Evolutionary conservation across 257 asterid genomes (phyloP).

Genomic region (Fraxinus americana): DNA sequence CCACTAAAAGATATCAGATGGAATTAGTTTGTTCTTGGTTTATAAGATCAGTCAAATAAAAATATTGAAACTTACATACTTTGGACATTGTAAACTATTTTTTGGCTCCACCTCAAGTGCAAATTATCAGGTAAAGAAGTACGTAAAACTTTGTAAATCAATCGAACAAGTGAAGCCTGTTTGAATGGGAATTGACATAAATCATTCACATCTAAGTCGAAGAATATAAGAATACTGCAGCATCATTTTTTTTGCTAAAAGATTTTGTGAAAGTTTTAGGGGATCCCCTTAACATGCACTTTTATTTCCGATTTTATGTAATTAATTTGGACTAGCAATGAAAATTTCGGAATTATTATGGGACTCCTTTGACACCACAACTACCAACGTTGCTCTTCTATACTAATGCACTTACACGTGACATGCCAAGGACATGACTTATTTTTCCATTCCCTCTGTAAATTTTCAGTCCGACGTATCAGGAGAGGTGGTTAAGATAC

Average conservation of each 20-base stretch:
- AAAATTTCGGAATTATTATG: not conserved
- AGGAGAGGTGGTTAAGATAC: slow-evolving; percentile 85
- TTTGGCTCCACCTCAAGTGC: not conserved
- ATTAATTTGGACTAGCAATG: not conserved
- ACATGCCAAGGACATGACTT: not conserved
- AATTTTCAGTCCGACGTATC: slow-evolving; percentile 58
- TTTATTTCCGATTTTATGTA: too few relatives aligned
- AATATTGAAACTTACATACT: not conserved
- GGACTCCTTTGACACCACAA: not conserved
- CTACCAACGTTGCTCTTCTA: not conserved
- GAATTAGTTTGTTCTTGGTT: not conserved
- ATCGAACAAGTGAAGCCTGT: not conserved
- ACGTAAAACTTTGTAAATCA: not conserved
- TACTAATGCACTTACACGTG: not conserved
- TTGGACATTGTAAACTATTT: not conserved
- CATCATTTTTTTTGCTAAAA: not conserved
- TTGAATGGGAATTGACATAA: not conserved
- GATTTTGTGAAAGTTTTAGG: not conserved
- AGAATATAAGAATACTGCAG: not conserved
- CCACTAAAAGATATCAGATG: not conserved
- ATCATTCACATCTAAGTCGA: not conserved
- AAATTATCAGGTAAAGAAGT: not conserved
- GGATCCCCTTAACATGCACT: not conserved
- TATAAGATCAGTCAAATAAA: not conserved
- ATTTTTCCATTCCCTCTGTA: not conserved